Conservation (phyloP, 2,329 filamentous ascomycete genomes). For the Zasmidium cellare region DNA sequence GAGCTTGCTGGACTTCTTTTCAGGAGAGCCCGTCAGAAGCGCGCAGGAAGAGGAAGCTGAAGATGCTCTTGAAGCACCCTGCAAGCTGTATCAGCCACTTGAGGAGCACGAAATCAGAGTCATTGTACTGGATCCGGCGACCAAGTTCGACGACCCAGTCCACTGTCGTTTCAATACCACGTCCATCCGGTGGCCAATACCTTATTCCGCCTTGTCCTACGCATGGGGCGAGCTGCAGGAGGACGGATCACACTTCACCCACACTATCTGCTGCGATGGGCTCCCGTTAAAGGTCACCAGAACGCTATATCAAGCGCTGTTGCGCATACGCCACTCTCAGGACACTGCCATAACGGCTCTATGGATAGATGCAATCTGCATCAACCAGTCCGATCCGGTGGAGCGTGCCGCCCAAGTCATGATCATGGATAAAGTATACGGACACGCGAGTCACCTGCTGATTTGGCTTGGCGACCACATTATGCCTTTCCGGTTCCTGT, state of each 20-base stretch:
- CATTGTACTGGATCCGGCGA: neutral
- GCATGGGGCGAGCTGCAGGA: neutral
- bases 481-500: too few species aligned
- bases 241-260: neutral
- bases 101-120: neutral
- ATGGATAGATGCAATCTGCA: too few species aligned
- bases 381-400: neutral
- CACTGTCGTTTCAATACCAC: neutral
- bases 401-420: neutral
- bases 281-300: neutral
- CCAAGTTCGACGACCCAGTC: neutral
- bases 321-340: neutral
- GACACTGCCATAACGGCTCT: neutral
- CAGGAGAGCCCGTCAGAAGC: neutral
- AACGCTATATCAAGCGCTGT: neutral
- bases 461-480: slow-evolving; percentile 3
- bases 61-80: too few species aligned
- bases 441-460: neutral
- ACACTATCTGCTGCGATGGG: neutral
- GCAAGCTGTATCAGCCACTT: neutral
- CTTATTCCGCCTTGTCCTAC: slow-evolving; percentile 4
- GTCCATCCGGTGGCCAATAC: neutral
- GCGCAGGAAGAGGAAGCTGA: too few species aligned
- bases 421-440: slow-evolving; percentile 3
- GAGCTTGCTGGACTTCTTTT: neutral